Base-by-base conservation (phyloP, 768 basidiomycete species). In the Amanita molliuscula region DNA sequence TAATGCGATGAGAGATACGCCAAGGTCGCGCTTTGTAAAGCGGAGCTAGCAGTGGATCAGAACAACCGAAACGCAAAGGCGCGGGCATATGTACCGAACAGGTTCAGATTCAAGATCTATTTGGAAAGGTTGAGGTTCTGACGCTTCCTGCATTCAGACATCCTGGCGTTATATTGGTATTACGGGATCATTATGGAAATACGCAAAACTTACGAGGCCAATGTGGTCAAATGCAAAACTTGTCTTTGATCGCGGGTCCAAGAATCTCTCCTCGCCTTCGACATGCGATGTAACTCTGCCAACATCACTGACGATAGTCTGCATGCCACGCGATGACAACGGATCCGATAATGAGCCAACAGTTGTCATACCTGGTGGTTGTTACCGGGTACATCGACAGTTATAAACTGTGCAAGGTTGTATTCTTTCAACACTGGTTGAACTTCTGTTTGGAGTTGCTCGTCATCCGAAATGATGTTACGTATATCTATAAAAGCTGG, bases 221-320 rank as follows among this genome's bases (percentile, higher is more conserved):
- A 95, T 62, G 63, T 96, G 93, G 65, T 98, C 88, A 60, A 96
- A 91, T 9, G 66, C 66, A 65, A 92, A 97, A 37, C 76, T 84
- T 42, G 72, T 80, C 62, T 82, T 82, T 20, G 84, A 84, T 56
- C 86, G 71, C 2, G 89, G 89, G 64, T 96, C 93, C 54, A 91
- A 65, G 63, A 90, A 95, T 51, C 92, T 73, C 53, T 85, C 82
- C 52, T 75, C 69, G 2, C 71, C 72, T 25, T 67, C 73, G 6
- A 68, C 64, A 7, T 58, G 58, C 37, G 64, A 62, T 28, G 68
- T 61, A 20, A 82, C 62, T 18, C 77, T 73, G 16, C 84, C 82
- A 21, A 77, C 79, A 40, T 82, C 78, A 48, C 89, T 93, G 53
- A 95, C 75, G 57, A 95, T 83, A 44, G 86, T 82, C 92, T 95